Evolutionary conservation across 176 grass and related monocot genomes (phyloP).

Genomic region (Ampelocalamus luodianensis): DNA sequence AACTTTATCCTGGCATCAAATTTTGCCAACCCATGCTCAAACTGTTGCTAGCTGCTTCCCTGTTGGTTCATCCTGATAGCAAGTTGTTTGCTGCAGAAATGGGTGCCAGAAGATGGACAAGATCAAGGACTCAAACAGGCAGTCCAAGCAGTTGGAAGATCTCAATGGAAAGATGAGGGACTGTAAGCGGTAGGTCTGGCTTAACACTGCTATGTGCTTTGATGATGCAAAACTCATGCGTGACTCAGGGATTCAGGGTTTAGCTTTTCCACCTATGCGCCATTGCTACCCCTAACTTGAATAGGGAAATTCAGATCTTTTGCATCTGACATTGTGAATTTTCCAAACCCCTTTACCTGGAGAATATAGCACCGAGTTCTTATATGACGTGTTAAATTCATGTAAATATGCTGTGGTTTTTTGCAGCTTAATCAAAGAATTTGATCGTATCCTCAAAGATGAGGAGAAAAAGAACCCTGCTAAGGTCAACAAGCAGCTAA

Average conservation of each 20-base stretch:
- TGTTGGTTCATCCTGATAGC: no score
- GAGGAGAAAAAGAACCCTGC: conserved; percentile 70
- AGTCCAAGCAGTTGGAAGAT: conserved; percentile 92
- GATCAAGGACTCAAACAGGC: conserved; percentile 94
- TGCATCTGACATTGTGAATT: neutral
- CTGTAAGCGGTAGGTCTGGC: conserved; percentile 75
- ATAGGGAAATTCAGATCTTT: neutral
- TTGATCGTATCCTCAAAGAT: conserved; percentile 80
- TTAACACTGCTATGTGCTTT: neutral
- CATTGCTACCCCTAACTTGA: neutral
- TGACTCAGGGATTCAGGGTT: neutral
- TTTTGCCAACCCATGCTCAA: no score
- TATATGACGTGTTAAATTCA: neutral
- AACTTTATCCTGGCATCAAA: no score
- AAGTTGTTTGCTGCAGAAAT: no score
- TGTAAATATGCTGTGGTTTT: neutral
- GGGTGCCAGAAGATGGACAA: conserved; percentile 99
- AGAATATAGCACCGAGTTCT: neutral
- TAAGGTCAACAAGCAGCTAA: conserved; percentile 90
- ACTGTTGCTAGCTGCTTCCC: no score
- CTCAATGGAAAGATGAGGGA: conserved; percentile 97
- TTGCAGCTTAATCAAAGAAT: conserved; percentile 84
- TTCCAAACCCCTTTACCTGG: neutral
- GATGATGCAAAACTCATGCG: neutral
- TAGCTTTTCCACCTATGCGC: neutral